Conservation (phyloP, 78 protist genomes). For the Cavenderia fasciculata region DNA sequence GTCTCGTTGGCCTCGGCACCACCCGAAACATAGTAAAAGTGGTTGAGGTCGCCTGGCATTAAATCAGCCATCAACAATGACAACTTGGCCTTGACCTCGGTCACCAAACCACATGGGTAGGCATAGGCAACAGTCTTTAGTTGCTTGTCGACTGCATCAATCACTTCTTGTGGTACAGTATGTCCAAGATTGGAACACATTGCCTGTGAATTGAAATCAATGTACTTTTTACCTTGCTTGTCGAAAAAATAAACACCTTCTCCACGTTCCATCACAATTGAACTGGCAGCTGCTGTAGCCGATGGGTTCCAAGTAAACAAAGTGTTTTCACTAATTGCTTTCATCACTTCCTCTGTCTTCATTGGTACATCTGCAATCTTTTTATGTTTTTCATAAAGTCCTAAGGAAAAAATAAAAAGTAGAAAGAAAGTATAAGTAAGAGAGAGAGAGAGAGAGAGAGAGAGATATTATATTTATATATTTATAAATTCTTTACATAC, state of each 20-base stretch:
- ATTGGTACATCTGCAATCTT: conserved; percentile 28
- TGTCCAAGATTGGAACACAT: conserved; percentile 82
- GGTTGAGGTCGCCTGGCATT: conserved; percentile 76
- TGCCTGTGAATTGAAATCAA: conserved; percentile 85
- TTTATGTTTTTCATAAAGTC: conserved; percentile 54
- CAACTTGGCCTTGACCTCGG: conserved; percentile 63
- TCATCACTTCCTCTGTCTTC: conserved; percentile 14
- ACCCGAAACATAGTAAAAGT: conserved; percentile 68
- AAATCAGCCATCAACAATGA: conserved; percentile 72
- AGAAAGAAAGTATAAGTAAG: too few species aligned
- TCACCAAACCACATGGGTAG: conserved; percentile 65
- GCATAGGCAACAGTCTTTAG: conserved; percentile 59
- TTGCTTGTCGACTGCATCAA: conserved; percentile 61
- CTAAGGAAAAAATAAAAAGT: too few species aligned
- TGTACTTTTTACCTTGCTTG: conserved; percentile 66
- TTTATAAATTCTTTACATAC: too few species aligned
- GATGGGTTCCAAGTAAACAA: conserved; percentile 79
- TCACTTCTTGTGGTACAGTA: conserved; percentile 69
- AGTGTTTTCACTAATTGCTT: conserved; percentile 42
- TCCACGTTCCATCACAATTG: conserved; percentile 51
- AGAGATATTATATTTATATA: too few species aligned
- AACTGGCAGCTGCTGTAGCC: conserved; percentile 39
- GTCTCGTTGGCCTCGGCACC: conserved; percentile 84
- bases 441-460: too few species aligned
- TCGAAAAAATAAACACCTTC: conserved; percentile 82